Evolutionary conservation across 441 rosid species (phyloP).

Genomic region (Theobroma grandiflorum): DNA sequence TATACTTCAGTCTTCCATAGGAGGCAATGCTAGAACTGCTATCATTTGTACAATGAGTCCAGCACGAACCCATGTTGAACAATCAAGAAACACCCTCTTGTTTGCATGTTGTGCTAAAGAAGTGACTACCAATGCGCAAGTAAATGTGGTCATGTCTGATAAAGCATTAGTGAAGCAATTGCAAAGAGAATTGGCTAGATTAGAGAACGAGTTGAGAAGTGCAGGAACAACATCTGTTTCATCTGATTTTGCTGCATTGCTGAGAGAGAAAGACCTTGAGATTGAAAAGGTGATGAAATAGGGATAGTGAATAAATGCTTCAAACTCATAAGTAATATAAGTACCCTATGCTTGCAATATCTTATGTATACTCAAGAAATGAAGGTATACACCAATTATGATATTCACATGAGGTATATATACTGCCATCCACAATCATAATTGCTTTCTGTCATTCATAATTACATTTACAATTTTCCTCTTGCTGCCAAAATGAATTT

Average conservation of each 20-base stretch:
- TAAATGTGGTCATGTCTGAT: slow-evolving; percentile 78
- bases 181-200: slow-evolving; percentile 77
- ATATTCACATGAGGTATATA: neutral
- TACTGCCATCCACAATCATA: neutral
- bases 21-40: slow-evolving; percentile 81
- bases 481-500: neutral
- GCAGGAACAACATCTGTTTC: slow-evolving; percentile 45
- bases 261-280: slow-evolving; percentile 69
- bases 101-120: slow-evolving; percentile 91
- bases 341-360: neutral
- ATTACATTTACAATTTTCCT: neutral
- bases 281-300: slow-evolving; percentile 59
- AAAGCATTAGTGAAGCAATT: slow-evolving; percentile 77
- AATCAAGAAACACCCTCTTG: slow-evolving; percentile 82
- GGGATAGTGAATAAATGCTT: neutral
- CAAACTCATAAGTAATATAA: neutral
- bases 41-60: slow-evolving; percentile 84
- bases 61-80: slow-evolving; percentile 76
- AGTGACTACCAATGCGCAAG: slow-evolving; percentile 80
- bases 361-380: neutral
- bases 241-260: slow-evolving; percentile 51
- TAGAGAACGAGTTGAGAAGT: slow-evolving; percentile 67
- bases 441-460: neutral
- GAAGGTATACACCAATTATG: neutral
- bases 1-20: slow-evolving; percentile 73